Evolutionary conservation across 306 rosid species (phyloP).

Genomic region (Acacia crassicarpa): DNA sequence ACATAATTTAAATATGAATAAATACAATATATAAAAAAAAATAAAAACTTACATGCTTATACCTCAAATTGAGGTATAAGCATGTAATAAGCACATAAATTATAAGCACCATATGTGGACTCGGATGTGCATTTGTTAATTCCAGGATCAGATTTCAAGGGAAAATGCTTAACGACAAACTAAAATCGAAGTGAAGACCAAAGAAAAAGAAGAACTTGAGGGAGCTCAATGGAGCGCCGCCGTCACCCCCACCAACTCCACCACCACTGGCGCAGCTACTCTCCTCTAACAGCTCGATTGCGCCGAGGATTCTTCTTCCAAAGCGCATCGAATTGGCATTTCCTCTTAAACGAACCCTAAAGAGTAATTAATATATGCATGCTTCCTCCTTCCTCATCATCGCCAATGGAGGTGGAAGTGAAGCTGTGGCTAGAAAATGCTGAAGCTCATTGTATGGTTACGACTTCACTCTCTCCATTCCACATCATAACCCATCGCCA

Average conservation of each 20-base stretch:
- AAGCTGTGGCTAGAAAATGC: conserved; percentile 70
- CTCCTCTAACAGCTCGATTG: conserved; percentile 71
- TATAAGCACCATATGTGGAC: too few species aligned
- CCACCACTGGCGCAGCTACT: conserved; percentile 42
- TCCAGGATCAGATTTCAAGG: background rate
- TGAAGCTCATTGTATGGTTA: conserved; percentile 47
- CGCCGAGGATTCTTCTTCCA: conserved; percentile 48
- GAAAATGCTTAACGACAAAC: conserved; percentile 68
- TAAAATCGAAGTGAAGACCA: conserved; percentile 64
- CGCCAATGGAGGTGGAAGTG: conserved; percentile 56
- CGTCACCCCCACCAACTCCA: conserved; percentile 5
- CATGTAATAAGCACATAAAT: too few species aligned
- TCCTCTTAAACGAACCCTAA: conserved; percentile 24
- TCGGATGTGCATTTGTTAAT: too few species aligned
- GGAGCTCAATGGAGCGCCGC: conserved; percentile 60
- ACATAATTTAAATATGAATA: too few species aligned
- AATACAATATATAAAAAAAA: too few species aligned
- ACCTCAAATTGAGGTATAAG: too few species aligned
- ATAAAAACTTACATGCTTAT: too few species aligned
- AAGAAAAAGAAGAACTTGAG: conserved; percentile 88
- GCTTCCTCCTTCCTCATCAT: background rate
- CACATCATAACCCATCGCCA: conserved; percentile 65
- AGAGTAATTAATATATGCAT: background rate
- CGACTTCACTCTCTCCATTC: conserved; percentile 53
- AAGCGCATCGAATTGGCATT: conserved; percentile 51